These are phyloP conservation scores for Litsea cubeba DNA, from an alignment of 164 flowering plant species.

Conservation along the genomic window DNA sequence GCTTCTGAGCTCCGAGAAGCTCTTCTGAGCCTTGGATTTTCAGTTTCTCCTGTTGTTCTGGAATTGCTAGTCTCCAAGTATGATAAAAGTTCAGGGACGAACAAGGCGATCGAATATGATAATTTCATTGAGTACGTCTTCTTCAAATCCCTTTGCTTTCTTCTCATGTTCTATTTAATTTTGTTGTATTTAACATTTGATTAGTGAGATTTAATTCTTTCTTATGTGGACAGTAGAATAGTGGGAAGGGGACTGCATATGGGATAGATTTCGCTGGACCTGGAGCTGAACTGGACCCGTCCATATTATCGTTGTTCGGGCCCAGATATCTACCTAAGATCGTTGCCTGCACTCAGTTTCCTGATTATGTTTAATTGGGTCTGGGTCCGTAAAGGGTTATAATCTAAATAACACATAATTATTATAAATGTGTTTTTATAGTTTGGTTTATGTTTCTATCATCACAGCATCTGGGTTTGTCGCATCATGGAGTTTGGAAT, in stretches of 20 bases:
- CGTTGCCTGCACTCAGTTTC: no score
- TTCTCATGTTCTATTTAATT: not conserved
- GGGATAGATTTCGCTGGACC: not conserved
- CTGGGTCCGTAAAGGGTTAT: no score
- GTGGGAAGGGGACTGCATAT: not conserved
- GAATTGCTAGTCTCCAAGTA: slow-evolving; percentile 75
- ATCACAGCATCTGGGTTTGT: no score
- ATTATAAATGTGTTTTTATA: no score
- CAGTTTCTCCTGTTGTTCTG: slow-evolving; percentile 63
- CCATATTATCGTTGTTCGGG: no score
- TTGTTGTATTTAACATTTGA: not conserved
- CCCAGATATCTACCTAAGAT: no score
- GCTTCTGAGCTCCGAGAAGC: slow-evolving; percentile 64
- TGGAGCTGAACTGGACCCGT: no score
- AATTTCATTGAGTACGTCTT: slow-evolving; percentile 40
- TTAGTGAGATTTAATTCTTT: not conserved
- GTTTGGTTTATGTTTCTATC: no score
- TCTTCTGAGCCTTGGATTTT: slow-evolving; percentile 68
- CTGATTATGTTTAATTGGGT: no score
- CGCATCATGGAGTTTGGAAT: no score
- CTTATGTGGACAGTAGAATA: not conserved
- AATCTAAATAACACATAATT: no score
- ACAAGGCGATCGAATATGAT: slow-evolving; percentile 75
- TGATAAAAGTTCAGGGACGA: slow-evolving; percentile 64
- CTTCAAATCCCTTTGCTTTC: not conserved